Evolutionary conservation across 768 basidiomycete genomes (phyloP).

Genomic region (Agaricus blazei): DNA sequence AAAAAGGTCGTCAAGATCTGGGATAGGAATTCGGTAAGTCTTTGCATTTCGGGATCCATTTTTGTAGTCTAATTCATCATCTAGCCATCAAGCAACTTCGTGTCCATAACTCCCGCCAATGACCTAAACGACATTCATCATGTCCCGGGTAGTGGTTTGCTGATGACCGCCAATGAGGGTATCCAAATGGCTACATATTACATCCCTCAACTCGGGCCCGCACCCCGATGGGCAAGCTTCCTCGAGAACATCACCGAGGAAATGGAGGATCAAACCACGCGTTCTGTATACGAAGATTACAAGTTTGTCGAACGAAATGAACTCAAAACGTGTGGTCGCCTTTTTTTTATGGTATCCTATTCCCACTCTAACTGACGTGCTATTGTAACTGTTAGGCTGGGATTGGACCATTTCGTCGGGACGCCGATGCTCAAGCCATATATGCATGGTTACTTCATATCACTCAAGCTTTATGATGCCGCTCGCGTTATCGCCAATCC

Average conservation of each 20-base stretch:
- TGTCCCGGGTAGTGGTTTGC: constrained; percentile 80
- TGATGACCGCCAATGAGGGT: constrained; percentile 95
- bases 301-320: constrained; percentile 92
- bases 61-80: constrained; percentile 11
- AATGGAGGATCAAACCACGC: constrained; percentile 84
- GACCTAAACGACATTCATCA: constrained; percentile 92
- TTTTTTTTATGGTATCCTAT: not conserved
- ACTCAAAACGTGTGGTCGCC: constrained; percentile 64
- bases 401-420: constrained; percentile 92
- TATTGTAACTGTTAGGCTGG: constrained; percentile 49
- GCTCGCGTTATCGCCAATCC: constrained; percentile 96
- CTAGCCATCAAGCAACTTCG: constrained; percentile 82
- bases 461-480: constrained; percentile 92
- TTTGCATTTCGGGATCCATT: not conserved
- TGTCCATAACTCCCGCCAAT: constrained; percentile 85
- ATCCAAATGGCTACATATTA: constrained; percentile 94
- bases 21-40: constrained; percentile 76
- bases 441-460: constrained; percentile 99
- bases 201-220: constrained; percentile 93
- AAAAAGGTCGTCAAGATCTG: constrained; percentile 98
- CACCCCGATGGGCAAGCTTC: constrained; percentile 96
- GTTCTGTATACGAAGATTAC: constrained; percentile 89
- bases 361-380: constrained; percentile 9
- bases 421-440: constrained; percentile 96
- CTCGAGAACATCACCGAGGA: constrained; percentile 98